phyloP scores from a whole-genome alignment of 2,329 filamentous ascomycete species.

The Sclerotinia nivalis region DNA sequence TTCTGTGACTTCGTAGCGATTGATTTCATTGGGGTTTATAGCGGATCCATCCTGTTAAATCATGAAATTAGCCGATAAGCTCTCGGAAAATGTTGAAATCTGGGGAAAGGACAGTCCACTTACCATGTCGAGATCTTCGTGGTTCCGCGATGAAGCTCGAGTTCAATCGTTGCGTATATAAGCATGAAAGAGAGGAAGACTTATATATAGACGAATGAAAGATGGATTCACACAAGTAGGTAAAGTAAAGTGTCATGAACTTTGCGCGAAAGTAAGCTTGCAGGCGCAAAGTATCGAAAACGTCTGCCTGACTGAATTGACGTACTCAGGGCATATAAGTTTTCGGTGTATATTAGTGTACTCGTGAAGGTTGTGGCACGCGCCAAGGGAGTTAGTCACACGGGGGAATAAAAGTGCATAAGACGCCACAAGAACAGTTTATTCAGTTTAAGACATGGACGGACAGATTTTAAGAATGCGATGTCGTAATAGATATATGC shows the following conservation, averaged over 20 bases:
- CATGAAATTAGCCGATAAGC: conserved; percentile 9
- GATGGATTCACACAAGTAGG: not conserved
- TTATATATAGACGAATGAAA: conserved; percentile 20
- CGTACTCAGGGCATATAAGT: conserved; percentile 4
- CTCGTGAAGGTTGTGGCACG: conserved; percentile 32
- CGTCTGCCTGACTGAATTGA: conserved; percentile 20
- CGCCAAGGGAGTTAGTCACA: conserved; percentile 37
- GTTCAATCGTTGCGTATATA: conserved; percentile 13
- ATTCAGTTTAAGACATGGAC: conserved; percentile 16
- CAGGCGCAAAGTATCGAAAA: conserved; percentile 10
- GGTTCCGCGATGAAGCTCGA: conserved; percentile 13
- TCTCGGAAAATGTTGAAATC: not conserved
- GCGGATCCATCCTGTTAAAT: conserved; percentile 47
- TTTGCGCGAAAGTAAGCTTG: not conserved
- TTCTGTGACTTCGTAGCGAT: conserved; percentile 58
- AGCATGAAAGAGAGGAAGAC: conserved; percentile 18
- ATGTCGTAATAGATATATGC: conserved; percentile 10
- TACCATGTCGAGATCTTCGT: conserved; percentile 23
- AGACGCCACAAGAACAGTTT: conserved; percentile 27
- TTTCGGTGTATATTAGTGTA: conserved; percentile 20
- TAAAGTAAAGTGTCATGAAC: conserved; percentile 16
- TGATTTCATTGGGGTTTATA: conserved; percentile 48
- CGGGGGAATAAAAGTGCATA: conserved; percentile 23
- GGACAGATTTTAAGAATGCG: not conserved
- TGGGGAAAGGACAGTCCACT: conserved; percentile 6